A percentile compares a stretch with the other conserved stretches of the same genome.
These are phyloP conservation scores for Rhamnella rubrinervis DNA, from an alignment of 331 rosid genomes.

Conservation along the genomic window DNA sequence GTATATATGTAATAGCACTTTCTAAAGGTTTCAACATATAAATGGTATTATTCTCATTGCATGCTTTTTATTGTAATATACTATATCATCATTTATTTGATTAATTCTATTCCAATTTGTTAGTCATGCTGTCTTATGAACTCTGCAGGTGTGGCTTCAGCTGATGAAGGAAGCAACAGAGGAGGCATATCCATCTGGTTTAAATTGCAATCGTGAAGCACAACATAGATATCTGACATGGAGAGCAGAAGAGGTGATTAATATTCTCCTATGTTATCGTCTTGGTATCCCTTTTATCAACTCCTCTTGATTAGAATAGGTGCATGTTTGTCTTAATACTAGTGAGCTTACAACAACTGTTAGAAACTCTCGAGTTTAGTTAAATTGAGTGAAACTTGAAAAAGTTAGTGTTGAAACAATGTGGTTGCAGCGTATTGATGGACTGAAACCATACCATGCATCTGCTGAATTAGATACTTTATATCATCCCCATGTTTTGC, in stretches of 20 bases:
- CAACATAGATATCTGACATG: constrained; percentile 61
- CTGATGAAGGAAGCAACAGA: no score
- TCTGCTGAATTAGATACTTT: background rate
- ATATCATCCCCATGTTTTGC: background rate
- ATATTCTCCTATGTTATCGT: background rate
- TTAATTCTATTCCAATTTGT: no score
- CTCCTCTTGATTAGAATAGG: background rate
- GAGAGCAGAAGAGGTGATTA: constrained; percentile 80
- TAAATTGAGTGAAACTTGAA: background rate
- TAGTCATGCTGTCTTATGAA: background rate
- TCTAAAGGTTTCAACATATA: no score
- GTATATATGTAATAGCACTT: no score
- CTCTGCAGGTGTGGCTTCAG: constrained; percentile 69
- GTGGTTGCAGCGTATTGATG: background rate
- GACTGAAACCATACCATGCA: background rate
- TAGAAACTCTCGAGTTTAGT: no score
- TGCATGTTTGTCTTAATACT: no score
- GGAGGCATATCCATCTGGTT: no score
- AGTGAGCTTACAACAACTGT: no score
- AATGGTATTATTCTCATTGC: no score
- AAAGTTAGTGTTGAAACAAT: background rate
- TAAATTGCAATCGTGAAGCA: no score
- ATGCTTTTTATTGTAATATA: no score
- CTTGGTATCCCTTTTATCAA: background rate
- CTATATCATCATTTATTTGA: no score